These are phyloP conservation scores for Nitzschia putrida DNA, from an alignment of 108 stramenopile genomes.

Conservation along the genomic window DNA sequence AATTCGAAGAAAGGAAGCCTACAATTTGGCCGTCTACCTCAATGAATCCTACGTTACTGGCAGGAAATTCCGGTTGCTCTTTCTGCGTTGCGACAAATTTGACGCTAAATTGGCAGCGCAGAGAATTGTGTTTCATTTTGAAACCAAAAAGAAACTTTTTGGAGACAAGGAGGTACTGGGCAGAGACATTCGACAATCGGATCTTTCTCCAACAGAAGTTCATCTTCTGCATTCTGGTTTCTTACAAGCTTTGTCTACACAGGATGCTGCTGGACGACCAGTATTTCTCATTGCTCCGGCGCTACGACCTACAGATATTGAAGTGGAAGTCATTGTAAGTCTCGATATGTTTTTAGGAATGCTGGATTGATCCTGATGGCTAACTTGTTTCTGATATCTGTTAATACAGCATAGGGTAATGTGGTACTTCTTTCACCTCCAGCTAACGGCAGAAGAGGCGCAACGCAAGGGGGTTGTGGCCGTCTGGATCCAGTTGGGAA, in stretches of 20 bases:
- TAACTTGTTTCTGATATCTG: background rate
- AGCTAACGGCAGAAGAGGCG: conserved; percentile 5
- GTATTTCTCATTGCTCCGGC: background rate
- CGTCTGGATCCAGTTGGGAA: background rate
- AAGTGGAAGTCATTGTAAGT: background rate
- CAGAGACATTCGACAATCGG: conserved; percentile 13
- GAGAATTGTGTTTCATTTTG: conserved; percentile 15
- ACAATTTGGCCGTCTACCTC: conserved; percentile 1
- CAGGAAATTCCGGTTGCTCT: conserved; percentile 12
- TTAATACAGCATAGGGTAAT: background rate
- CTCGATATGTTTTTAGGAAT: background rate
- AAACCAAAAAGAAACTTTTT: conserved; percentile 17
- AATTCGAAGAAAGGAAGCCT: conserved; percentile 4
- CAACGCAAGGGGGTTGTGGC: conserved; percentile 9
- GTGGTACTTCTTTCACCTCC: conserved; percentile 16
- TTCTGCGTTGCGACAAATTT: conserved; percentile 8
- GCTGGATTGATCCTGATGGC: background rate
- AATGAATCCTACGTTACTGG: conserved; percentile 14
- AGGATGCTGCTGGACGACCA: conserved; percentile 15
- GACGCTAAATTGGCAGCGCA: background rate
- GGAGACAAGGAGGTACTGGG: conserved; percentile 21
- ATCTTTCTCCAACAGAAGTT: background rate
- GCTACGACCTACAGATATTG: background rate
- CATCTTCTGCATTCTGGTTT: conserved; percentile 8
- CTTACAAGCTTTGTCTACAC: conserved; percentile 12